Evolutionary conservation across 2,329 filamentous ascomycete species (phyloP), one percentile per base, ranked within the genome.

Genomic region (Microcyclosporella mali): DNA sequence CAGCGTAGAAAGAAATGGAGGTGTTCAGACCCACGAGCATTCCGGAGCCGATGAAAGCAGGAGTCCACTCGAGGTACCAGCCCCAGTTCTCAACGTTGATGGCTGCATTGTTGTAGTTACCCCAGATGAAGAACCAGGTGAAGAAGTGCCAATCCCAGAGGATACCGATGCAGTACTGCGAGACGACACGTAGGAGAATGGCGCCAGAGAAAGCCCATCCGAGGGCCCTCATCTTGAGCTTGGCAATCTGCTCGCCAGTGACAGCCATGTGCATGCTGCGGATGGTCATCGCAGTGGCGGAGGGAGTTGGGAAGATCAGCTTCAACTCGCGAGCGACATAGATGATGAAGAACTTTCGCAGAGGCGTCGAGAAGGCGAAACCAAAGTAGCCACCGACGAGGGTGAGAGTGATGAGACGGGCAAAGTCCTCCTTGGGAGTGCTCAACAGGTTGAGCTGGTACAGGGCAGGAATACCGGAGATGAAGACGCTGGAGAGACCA

Each of bases 261-360:
- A 71, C 67, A 4, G 75, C 70, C 41, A 73, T 68, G 56, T 81
- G 78, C 77, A 81, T 81, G n/a, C 70, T 74, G 6, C 77, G 72
- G 44, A 82, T 81, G 1, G 77, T 77, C 63, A 80, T 70, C 18
- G 77, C 78, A 1, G 77, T 79, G 2, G 78, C 78, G 18, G 77
- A 77, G 0, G 77, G 65, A 0, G 76, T 74, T 2, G 78, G 78
- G 62, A 81, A 81, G 43, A 81, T 70, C 33, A 81, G 68, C 43
- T 71, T 72, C 25, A 81, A 64, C 61, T 81, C 77, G 8, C 77
- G 69, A 2, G 77, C 77, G 10, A 82, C 76, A 45, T 81, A 77
- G 59, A 83, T 75, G 60, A 84, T 75, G 67, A 82, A 84, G 67
- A 84, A 83, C 57, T 81, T 81, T 45, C 80, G 76, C 17, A 57